Conservation (phyloP, 108 stramenopile species). For the Fragilaria radians region DNA sequence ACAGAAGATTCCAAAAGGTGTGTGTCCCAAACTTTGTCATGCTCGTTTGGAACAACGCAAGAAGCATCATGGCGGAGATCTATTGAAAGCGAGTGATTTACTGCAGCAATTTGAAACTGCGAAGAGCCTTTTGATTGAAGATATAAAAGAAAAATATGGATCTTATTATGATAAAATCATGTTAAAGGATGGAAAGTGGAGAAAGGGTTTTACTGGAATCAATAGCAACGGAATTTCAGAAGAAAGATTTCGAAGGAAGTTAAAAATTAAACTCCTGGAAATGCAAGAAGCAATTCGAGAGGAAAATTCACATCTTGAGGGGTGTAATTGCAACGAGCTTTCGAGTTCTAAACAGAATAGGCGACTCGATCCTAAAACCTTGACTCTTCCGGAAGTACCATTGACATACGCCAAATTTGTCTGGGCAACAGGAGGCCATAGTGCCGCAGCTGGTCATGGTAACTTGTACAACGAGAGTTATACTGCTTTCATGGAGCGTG, state of each 20-base stretch:
- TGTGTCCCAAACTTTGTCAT: not conserved
- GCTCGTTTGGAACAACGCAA: not conserved
- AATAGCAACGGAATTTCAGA: not conserved
- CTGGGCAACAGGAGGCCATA: conserved; percentile 74
- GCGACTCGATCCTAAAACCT: not conserved
- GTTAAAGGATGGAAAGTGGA: not conserved
- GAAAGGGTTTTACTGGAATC: not conserved
- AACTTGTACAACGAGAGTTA: conserved; percentile 59
- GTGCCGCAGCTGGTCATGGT: conserved; percentile 73
- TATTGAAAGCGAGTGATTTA: not conserved
- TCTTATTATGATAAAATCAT: not conserved
- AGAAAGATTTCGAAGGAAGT: conserved; percentile 11
- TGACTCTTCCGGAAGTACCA: not conserved
- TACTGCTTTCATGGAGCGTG: conserved; percentile 49
- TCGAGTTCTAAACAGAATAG: not conserved
- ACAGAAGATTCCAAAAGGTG: not conserved
- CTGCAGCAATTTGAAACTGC: not conserved
- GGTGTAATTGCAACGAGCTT: not conserved
- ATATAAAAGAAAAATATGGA: not conserved
- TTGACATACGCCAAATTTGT: conserved; percentile 27
- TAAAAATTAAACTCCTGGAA: conserved; percentile 32
- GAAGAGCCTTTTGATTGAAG: not conserved
- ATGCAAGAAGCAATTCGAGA: conserved; percentile 15
- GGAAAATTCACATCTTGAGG: conserved; percentile 6
- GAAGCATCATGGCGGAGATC: not conserved